These are phyloP conservation scores for Kalmanozyma brasiliensis DNA, from an alignment of 1,284 basidiomycete genomes.

Conservation along the genomic window DNA sequence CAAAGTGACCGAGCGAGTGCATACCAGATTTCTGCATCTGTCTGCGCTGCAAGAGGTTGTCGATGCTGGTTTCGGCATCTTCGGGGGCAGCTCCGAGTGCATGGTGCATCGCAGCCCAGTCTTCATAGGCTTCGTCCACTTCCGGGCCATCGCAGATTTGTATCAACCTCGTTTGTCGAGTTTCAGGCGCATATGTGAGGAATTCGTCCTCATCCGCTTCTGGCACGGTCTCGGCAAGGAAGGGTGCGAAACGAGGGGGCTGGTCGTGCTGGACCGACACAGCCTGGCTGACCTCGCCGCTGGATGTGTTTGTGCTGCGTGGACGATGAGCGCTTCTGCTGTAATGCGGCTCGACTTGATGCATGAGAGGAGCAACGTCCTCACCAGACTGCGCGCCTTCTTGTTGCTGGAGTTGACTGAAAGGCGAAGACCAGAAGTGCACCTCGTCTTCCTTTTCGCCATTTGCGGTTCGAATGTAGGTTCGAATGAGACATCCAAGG, in stretches of 20 bases:
- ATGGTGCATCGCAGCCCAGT: constrained; percentile 48
- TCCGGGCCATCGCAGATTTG: constrained; percentile 6
- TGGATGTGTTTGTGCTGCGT: constrained; percentile 37
- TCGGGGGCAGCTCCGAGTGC: constrained; percentile 36
- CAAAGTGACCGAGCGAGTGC: constrained; percentile 21
- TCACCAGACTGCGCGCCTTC: background rate
- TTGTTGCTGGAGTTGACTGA: constrained; percentile 16
- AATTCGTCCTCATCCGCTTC: background rate
- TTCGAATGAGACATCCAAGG: constrained; percentile 42
- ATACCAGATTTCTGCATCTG: constrained; percentile 23
- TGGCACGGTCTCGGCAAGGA: constrained; percentile 16
- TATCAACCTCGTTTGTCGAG: background rate
- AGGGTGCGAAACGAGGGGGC: constrained; percentile 32
- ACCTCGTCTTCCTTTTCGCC: constrained; percentile 47
- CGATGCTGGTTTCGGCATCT: constrained; percentile 37
- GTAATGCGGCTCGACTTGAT: background rate
- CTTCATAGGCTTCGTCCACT: constrained; percentile 40
- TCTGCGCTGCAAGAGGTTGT: constrained; percentile 24
- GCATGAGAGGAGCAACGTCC: background rate
- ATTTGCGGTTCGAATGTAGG: constrained; percentile 45
- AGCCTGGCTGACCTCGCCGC: constrained; percentile 37
- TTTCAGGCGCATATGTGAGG: background rate
- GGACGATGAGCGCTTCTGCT: background rate
- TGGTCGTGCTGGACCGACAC: constrained; percentile 40
- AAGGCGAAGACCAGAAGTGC: constrained; percentile 39